These are phyloP conservation scores for Hapsidospora chrysogenum DNA, from an alignment of 495 filamentous ascomycete species.

Conservation along the genomic window DNA sequence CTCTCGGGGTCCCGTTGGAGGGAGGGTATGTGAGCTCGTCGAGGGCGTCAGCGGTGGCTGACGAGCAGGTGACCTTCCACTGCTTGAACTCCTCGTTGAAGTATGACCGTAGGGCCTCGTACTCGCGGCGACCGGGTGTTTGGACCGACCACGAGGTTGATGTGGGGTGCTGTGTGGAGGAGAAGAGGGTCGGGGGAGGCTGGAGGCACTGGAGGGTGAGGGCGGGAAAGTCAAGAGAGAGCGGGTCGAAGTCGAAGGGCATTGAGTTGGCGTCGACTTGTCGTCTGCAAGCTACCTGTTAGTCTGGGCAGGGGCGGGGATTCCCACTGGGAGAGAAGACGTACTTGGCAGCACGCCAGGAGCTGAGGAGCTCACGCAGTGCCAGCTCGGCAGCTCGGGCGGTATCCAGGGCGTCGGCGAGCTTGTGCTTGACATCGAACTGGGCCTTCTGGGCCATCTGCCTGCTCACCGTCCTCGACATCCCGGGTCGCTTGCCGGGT, in stretches of 20 bases:
- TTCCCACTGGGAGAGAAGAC: slow-evolving; percentile 7
- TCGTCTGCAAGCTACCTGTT: slow-evolving; percentile 15
- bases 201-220: slow-evolving; percentile 67
- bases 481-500: slow-evolving; percentile 11
- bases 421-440: slow-evolving; percentile 37
- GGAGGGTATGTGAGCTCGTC: slow-evolving; percentile 26
- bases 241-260: slow-evolving; percentile 73
- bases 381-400: slow-evolving; percentile 70
- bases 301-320: background rate
- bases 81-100: slow-evolving; percentile 47
- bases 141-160: slow-evolving; percentile 56
- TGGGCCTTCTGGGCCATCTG: slow-evolving; percentile 37
- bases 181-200: slow-evolving; percentile 58
- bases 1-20: slow-evolving; percentile 9
- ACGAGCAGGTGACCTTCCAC: slow-evolving; percentile 33
- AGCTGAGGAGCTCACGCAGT: slow-evolving; percentile 61
- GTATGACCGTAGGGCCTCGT: slow-evolving; percentile 47
- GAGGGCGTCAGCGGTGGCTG: slow-evolving; percentile 20
- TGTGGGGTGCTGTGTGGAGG: slow-evolving; percentile 51
- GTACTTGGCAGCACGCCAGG: slow-evolving; percentile 67
- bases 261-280: slow-evolving; percentile 25
- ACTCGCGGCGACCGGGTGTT: slow-evolving; percentile 52
- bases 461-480: slow-evolving; percentile 24
- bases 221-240: slow-evolving; percentile 63
- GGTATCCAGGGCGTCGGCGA: slow-evolving; percentile 49